Conservation (phyloP, 2,329 filamentous ascomycete genomes). For the Talaromyces sp. region DNA sequence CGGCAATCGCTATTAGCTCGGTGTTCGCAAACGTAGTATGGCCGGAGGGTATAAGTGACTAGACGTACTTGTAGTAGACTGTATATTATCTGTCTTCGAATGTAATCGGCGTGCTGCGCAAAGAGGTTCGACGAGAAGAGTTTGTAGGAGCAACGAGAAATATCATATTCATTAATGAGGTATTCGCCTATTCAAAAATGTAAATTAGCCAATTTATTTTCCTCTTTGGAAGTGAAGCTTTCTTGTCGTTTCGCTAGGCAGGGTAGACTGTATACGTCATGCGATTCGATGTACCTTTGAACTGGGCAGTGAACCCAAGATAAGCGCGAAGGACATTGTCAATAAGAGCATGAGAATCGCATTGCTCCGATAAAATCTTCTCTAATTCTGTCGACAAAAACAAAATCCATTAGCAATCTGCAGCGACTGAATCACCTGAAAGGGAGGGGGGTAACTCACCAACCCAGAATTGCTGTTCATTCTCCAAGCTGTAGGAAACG, state of each 20-base stretch:
- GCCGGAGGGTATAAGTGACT: neutral
- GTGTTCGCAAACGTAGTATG: neutral
- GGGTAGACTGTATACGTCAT: neutral
- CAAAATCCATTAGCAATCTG: neutral
- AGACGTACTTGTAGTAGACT: slow-evolving; percentile 68
- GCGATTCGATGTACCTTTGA: slow-evolving; percentile 56
- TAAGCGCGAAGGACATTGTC: slow-evolving; percentile 85
- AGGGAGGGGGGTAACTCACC: slow-evolving; percentile 55
- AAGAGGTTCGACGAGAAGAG: slow-evolving; percentile 77
- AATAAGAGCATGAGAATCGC: slow-evolving; percentile 64
- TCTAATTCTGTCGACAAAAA: slow-evolving; percentile 57
- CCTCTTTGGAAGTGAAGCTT: neutral
- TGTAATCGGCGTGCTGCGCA: slow-evolving; percentile 72
- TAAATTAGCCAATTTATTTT: slow-evolving; percentile 4
- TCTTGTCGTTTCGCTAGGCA: neutral
- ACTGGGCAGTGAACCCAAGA: slow-evolving; percentile 72
- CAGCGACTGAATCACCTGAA: neutral
- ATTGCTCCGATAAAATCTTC: slow-evolving; percentile 60
- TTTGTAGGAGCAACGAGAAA: slow-evolving; percentile 75
- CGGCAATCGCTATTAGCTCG: slow-evolving; percentile 1
- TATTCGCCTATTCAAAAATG: slow-evolving; percentile 59
- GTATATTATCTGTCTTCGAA: slow-evolving; percentile 88
- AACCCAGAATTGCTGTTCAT: slow-evolving; percentile 85
- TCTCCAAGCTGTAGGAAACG: slow-evolving; percentile 67
- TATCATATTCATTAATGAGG: slow-evolving; percentile 72